Evolutionary conservation across 306 rosid species (phyloP), one percentile per base, ranked within the genome.

Genomic region (Lathyrus oleraceus): DNA sequence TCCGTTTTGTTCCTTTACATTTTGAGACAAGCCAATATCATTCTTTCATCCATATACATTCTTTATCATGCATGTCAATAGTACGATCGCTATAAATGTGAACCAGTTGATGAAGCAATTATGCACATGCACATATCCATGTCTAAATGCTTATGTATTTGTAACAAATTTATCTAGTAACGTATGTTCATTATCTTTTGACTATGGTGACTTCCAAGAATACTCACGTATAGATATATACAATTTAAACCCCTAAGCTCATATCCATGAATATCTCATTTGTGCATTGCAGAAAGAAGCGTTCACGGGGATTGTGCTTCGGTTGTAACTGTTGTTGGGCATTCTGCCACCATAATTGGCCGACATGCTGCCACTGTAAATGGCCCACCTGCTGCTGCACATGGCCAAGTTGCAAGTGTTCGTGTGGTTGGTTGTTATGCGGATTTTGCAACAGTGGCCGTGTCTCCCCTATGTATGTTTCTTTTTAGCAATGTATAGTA

Each of bases 201-300:
- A 19, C 45, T 15, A 3, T 60, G 49, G 13, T 51, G 63, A 66
- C 61, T 57, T 51, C n/a, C 60, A 39, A 70, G 69, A 32, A 32
- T 32, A 32, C 38, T 32, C 38, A 32, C 6, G 8, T 32, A 6
- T 6, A 25, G 4, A 25, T 49, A 15, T 66, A 57, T 57, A 44
- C 69, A 30, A 11, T 62, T 62, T 19, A 19, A 62, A 61, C 74
- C 66, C 62, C 61, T 62, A 23, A 73, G 25, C 54, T 64, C 35
- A 32, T 49, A 67, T 52, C 38, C 40, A n/a, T 48, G 61, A 83
- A 69, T 79, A 64, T 77, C 78, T 43, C 72, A 67, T 73, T 74
- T 80, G 60, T 82, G 73, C 76, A 72, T 64, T 86, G 87, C 80
- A 89, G 91, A 85, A 79, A 75, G 67, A 89, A 81, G 71, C 39